Base-by-base conservation (phyloP, 768 basidiomycete genomes). In the Agaricus subrufescens region DNA sequence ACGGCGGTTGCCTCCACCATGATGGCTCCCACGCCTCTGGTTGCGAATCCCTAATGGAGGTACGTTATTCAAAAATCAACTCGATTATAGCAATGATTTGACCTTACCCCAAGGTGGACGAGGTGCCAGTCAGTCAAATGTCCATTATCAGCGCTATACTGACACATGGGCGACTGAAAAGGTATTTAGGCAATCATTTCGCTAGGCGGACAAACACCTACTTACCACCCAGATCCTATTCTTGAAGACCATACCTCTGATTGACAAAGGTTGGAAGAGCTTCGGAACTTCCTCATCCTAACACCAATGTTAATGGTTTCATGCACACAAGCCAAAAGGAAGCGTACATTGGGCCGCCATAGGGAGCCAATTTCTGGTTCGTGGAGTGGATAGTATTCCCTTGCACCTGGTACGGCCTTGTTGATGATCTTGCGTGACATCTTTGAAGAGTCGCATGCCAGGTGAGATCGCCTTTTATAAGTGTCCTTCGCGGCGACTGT, bases 101-200 rank as follows among this genome's bases (percentile, higher is more conserved):
- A 19, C 12, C 82, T 3, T 59, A 83, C 81, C 1, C 87, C 88
- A 34, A 89, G 75, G 65, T 93, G 89, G 15, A 91, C 87, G 3
- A 92, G 69, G 66, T 94, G 92, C 84, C 86, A 92, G 59, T 91
- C 87, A 1, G 90, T 91, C 3, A 84, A 82, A 62, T 88, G 83
- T 0, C 91, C 91, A 50, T 85, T 71, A 45, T 87, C 80, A 8
- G 84, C 76, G 56, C 85, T 87, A 71, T 93, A 94, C 68, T 87
- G 85, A 67, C 91, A 92, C 90, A 92, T 91, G 2, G 87, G 88
- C 10, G 87, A 73, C 85, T 85, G 58, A 9, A 34, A 25, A 25
- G 23, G 4, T 19, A 6, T 3, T 34, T 23, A 12, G 48, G 6
- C 31, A 34, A 25, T 37, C 8, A 11, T 19, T 9, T 10, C 4